phyloP scores from a whole-genome alignment of 371 early-diverging fungal species.

The Smittium mucronatum region DNA sequence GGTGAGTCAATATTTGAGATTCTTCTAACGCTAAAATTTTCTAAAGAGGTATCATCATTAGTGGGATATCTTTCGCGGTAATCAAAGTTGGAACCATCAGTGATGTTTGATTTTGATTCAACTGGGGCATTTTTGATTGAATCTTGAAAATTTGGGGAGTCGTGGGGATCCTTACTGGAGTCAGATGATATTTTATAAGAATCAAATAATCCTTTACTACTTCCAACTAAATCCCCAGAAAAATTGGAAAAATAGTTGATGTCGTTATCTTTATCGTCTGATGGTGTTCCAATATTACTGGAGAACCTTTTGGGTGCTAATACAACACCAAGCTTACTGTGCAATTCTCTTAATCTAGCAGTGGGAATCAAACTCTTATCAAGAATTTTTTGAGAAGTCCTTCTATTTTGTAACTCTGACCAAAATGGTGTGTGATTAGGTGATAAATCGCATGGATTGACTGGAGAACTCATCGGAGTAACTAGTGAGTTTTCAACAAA shows the following conservation, averaged over 20 bases:
- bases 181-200: neutral
- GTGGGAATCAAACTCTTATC: neutral
- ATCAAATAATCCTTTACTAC: neutral
- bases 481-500: neutral
- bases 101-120: neutral
- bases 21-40: too few species aligned
- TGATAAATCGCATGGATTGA: neutral
- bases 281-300: neutral
- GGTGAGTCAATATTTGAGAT: too few species aligned
- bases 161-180: neutral
- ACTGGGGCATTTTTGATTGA: neutral
- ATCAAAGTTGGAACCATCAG: too few species aligned
- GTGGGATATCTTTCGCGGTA: too few species aligned
- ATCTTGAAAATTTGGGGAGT: neutral
- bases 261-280: neutral
- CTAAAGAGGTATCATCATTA: too few species aligned
- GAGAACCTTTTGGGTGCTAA: conserved; percentile 2
- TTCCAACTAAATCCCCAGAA: neutral
- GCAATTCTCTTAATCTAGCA: conserved; percentile 4
- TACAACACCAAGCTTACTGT: conserved; percentile 11
- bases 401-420: neutral
- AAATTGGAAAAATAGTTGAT: neutral
- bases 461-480: neutral
- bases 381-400: neutral
- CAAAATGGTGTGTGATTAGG: neutral